Evolutionary conservation across 345 rosid species (phyloP).

Genomic region (Linum trigynum): DNA sequence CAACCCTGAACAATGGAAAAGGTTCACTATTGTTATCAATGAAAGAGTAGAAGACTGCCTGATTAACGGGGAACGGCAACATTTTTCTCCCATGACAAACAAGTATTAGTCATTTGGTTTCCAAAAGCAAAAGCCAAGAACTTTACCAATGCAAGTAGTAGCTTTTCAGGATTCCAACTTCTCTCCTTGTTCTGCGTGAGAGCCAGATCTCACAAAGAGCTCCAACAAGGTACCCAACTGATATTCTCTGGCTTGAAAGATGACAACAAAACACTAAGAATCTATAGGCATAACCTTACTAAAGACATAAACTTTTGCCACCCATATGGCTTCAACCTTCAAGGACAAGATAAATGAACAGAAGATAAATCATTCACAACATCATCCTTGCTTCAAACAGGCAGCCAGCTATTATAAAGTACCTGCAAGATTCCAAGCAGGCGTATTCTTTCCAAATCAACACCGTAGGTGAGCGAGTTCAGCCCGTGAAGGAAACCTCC

Average conservation of each 20-base stretch:
- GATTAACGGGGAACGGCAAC: not conserved
- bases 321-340: too few species aligned
- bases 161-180: constrained; percentile 19
- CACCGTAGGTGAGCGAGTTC: constrained; percentile 35
- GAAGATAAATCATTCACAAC: too few species aligned
- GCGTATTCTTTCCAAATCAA: constrained; percentile 35
- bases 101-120: not conserved
- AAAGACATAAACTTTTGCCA: too few species aligned
- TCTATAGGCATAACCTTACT: not conserved
- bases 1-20: constrained; percentile 20
- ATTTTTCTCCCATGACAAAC: not conserved
- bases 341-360: too few species aligned
- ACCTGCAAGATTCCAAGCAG: constrained; percentile 49
- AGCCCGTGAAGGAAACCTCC: constrained; percentile 43
- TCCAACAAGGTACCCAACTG: constrained; percentile 32
- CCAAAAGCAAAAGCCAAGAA: not conserved
- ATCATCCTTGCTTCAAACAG: not conserved
- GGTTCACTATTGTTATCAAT: not conserved
- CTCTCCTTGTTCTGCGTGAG: constrained; percentile 18
- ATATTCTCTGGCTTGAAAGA: constrained; percentile 35
- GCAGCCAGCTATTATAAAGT: not conserved
- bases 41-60: not conserved
- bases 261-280: constrained; percentile 13
- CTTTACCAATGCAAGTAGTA: constrained; percentile 35
- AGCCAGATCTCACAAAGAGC: constrained; percentile 46